These are phyloP conservation scores for Arctium minus DNA, from an alignment of 129 eudicot species.

Conservation along the genomic window DNA sequence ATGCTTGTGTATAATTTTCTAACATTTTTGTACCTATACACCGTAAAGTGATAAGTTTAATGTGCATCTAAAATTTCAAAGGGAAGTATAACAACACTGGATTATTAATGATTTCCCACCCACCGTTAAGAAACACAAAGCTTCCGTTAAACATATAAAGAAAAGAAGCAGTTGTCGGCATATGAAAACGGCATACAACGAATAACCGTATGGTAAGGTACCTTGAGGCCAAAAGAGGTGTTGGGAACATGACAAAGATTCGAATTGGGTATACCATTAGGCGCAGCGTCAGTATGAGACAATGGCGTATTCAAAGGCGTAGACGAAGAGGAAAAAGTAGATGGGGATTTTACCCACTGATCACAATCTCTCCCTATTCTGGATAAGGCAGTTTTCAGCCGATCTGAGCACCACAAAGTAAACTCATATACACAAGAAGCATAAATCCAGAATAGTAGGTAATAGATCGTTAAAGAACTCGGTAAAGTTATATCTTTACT, in stretches of 20 bases:
- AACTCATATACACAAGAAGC: conserved; percentile 17
- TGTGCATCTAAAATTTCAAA: background rate
- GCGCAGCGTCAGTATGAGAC: conserved; percentile 56
- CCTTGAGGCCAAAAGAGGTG: conserved; percentile 78
- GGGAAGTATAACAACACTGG: background rate
- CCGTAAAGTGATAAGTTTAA: background rate
- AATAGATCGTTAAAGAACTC: background rate
- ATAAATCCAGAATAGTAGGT: background rate
- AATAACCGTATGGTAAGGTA: conserved; percentile 23
- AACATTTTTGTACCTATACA: background rate
- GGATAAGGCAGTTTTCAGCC: conserved; percentile 70
- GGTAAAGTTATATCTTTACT: background rate
- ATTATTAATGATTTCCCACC: background rate
- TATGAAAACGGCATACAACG: background rate
- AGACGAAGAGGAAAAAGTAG: conserved; percentile 42
- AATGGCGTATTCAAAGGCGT: conserved; percentile 45
- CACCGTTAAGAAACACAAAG: too few relatives aligned
- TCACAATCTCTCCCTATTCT: conserved; percentile 82
- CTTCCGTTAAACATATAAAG: too few relatives aligned
- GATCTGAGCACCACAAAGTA: conserved; percentile 51
- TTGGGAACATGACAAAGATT: conserved; percentile 31
- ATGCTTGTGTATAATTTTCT: background rate
- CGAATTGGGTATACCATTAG: conserved; percentile 50
- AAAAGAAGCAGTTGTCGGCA: background rate
- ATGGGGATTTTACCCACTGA: conserved; percentile 66